Conservation (phyloP, 2,329 filamentous ascomycete genomes). For the Ceratocystis albifundus region DNA sequence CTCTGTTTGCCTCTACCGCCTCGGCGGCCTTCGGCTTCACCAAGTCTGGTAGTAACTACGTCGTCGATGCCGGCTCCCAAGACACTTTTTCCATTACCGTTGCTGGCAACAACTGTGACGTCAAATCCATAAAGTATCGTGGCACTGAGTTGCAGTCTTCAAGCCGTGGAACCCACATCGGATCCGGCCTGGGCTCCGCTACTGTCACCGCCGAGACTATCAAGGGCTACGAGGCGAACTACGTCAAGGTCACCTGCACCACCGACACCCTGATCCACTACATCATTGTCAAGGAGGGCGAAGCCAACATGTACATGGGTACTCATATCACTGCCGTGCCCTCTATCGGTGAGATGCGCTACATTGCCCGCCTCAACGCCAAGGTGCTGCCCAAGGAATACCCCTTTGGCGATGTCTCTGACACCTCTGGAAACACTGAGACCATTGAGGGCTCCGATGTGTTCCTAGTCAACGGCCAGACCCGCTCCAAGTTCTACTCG, state of each 20-base stretch:
- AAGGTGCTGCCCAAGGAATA: conserved; percentile 41
- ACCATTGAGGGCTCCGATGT: conserved; percentile 48
- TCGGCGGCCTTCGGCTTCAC: conserved; percentile 36
- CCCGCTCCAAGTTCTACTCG: conserved; percentile 59
- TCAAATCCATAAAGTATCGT: conserved; percentile 51
- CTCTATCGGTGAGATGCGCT: conserved; percentile 49
- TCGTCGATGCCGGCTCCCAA: conserved; percentile 38
- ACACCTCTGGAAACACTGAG: conserved; percentile 40
- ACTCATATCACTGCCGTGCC: conserved; percentile 51
- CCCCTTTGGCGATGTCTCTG: conserved; percentile 45
- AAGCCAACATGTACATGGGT: conserved; percentile 48
- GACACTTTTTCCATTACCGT: conserved; percentile 43
- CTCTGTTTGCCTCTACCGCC: conserved; percentile 27
- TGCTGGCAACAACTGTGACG: conserved; percentile 46
- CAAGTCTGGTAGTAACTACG: conserved; percentile 33
- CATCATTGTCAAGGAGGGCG: conserved; percentile 49
- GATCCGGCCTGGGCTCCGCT: conserved; percentile 47
- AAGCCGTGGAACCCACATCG: conserved; percentile 43
- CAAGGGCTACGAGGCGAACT: conserved; percentile 30
- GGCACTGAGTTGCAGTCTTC: conserved; percentile 48
- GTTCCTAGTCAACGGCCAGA: conserved; percentile 49
- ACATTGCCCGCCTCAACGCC: conserved; percentile 49
- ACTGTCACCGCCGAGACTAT: conserved; percentile 41
- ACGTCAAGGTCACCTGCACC: conserved; percentile 51
- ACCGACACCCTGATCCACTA: conserved; percentile 53